A percentile compares a stretch with the other conserved stretches of the same genome.
phyloP scores from a whole-genome alignment of 768 basidiomycete genomes.

The Boletus rufocinnamomeus region DNA sequence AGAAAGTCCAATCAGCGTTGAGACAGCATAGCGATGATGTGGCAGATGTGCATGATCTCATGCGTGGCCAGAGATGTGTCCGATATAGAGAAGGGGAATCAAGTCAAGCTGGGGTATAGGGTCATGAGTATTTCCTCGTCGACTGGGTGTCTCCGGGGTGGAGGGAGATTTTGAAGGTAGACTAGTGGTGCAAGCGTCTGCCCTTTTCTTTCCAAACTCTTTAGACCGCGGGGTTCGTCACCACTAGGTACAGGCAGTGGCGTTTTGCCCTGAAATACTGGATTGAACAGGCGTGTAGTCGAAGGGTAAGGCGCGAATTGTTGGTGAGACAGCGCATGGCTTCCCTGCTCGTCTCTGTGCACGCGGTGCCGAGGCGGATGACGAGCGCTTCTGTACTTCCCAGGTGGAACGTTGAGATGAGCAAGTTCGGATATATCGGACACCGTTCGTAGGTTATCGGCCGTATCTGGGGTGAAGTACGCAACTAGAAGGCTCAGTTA shows the following conservation, averaged over 20 bases:
- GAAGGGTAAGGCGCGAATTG: conserved; percentile 38
- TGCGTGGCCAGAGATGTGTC: conserved; percentile 16
- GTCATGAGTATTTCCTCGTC: conserved; percentile 73
- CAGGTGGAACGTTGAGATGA: conserved; percentile 54
- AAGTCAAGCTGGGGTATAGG: conserved; percentile 41
- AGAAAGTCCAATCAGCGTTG: conserved; percentile 10
- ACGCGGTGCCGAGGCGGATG: conserved; percentile 46
- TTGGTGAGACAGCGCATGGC: conserved; percentile 18
- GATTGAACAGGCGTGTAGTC: conserved; percentile 22
- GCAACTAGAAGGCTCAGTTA: conserved; percentile 51
- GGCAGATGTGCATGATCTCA: conserved; percentile 3
- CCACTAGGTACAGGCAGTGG: conserved; percentile 1
- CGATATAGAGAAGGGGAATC: conserved; percentile 21
- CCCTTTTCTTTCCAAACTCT: conserved; percentile 21
- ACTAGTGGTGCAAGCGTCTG: conserved; percentile 59
- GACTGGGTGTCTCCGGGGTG: conserved; percentile 64
- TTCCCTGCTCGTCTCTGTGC: conserved; percentile 28
- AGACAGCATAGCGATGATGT: conserved; percentile 14
- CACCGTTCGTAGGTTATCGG: conserved; percentile 57
- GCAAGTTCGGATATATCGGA: conserved; percentile 60
- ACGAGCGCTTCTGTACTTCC: conserved; percentile 67
- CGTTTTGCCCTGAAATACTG: conserved; percentile 5
- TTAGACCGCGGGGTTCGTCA: not conserved
- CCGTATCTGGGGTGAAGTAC: conserved; percentile 69
- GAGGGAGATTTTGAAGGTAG: conserved; percentile 61